Conservation (phyloP, 2,329 filamentous ascomycete species). For the Aspergillus latus region DNA sequence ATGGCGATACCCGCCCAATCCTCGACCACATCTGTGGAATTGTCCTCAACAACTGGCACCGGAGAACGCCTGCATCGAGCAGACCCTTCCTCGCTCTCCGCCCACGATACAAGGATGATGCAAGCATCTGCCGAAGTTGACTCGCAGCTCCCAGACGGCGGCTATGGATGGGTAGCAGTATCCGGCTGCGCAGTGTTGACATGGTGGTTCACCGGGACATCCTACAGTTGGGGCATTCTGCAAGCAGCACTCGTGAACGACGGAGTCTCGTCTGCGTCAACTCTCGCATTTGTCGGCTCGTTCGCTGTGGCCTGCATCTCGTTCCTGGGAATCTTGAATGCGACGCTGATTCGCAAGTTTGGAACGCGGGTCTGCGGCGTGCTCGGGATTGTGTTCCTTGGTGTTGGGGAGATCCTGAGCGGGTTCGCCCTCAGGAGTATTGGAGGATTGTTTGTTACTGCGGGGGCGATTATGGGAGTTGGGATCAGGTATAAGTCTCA, state of each 20-base stretch:
- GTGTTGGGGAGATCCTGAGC: constrained; percentile 50
- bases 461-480: constrained; percentile 50
- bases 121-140: constrained; percentile 49
- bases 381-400: constrained; percentile 54
- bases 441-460: constrained; percentile 50
- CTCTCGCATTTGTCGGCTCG: constrained; percentile 60
- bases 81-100: neutral
- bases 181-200: constrained; percentile 51
- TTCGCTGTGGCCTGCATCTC: constrained; percentile 53
- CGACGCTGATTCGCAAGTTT: constrained; percentile 51
- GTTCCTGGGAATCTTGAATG: constrained; percentile 54
- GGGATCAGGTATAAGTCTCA: constrained; percentile 39
- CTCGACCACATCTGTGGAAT: constrained; percentile 1
- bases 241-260: constrained; percentile 57
- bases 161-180: constrained; percentile 47
- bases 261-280: constrained; percentile 50
- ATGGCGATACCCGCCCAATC: neutral
- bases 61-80: constrained; percentile 1
- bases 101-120: constrained; percentile 33
- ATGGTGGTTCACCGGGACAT: constrained; percentile 59
- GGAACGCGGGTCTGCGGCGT: constrained; percentile 50
- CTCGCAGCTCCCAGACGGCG: constrained; percentile 38
- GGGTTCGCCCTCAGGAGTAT: constrained; percentile 50
- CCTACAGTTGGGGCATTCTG: constrained; percentile 62
- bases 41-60: neutral